Evolutionary conservation across 2,329 filamentous ascomycete species (phyloP).

Genomic region (Blumeriella jaapii): DNA sequence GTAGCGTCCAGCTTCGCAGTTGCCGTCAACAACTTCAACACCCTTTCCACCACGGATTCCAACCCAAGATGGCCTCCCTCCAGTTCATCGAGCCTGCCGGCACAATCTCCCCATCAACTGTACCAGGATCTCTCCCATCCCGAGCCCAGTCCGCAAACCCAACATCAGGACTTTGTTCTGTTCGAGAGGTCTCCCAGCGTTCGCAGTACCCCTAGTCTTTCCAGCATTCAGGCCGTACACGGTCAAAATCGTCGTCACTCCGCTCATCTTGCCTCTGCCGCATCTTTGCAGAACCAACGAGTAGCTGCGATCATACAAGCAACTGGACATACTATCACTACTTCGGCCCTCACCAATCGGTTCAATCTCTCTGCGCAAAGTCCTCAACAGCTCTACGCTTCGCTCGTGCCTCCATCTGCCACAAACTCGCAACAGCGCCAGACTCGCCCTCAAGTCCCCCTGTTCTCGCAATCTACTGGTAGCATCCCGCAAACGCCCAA

Average conservation of each 20-base stretch:
- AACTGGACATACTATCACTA: slow-evolving; percentile 41
- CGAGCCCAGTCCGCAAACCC: slow-evolving; percentile 11
- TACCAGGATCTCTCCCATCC: slow-evolving; percentile 14
- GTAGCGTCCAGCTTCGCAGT: slow-evolving; percentile 48
- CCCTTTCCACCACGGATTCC: slow-evolving; percentile 77
- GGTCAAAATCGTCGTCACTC: slow-evolving; percentile 39
- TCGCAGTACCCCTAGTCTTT: slow-evolving; percentile 26
- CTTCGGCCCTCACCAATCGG: slow-evolving; percentile 44
- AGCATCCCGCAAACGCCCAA: slow-evolving; percentile 35
- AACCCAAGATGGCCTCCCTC: slow-evolving; percentile 70
- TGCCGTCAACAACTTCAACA: slow-evolving; percentile 43
- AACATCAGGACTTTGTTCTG: slow-evolving; percentile 62
- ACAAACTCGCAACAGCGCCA: slow-evolving; percentile 42
- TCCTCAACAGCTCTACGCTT: slow-evolving; percentile 51
- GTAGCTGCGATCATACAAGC: slow-evolving; percentile 47
- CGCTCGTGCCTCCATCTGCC: slow-evolving; percentile 51
- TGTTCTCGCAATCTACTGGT: slow-evolving; percentile 52
- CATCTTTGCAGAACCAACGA: slow-evolving; percentile 44
- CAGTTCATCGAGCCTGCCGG: slow-evolving; percentile 52
- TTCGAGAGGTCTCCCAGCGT: slow-evolving; percentile 25
- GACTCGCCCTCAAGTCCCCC: slow-evolving; percentile 57
- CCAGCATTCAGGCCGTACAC: slow-evolving; percentile 28
- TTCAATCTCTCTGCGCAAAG: slow-evolving; percentile 44
- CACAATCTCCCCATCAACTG: slow-evolving; percentile 44
- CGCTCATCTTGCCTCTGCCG: slow-evolving; percentile 39